Evolutionary conservation across 345 rosid genomes (phyloP), one percentile per base, ranked within the genome.

Genomic region (Schrenkiella parvula): DNA sequence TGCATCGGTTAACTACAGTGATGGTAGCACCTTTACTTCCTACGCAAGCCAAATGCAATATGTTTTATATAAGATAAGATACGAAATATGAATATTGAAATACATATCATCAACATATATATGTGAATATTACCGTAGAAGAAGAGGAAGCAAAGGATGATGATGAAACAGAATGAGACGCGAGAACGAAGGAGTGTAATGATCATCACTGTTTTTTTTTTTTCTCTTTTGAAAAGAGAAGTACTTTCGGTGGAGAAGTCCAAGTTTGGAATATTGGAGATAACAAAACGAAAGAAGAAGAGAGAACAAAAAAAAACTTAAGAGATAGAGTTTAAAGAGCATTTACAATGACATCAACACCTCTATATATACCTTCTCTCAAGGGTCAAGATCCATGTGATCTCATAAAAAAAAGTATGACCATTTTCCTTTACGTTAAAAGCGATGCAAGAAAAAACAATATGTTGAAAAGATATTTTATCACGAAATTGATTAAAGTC

Each of bases 11-110:
- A 8, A 81, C 63, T 0, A 86, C 8, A 4, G 84, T 85, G 47
- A 89, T 83, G 17, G 89, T 83, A 18, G 92, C 80, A 56, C 89
- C 87, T 32, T 75, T 68, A 22, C 61, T 75, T 19, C 83, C 91
- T 89, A 75, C 12, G 50, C 19, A 65, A 46, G 43, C 29, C 51
- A 67, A 60, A 58, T 74, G 66, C 26, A 74, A 65, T n/a, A n/a
- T 64, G 57, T 41, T 64, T 31, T 32, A 29, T 6, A 22, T 48
- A 22, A 4, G 29, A 11, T 21, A 44, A 29, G 12, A 13, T 64
- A 55, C 5, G 55, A 54, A 25, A 12, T 13, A 48, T 25, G 15
- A 56, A 32, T 32, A 21, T 32, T 56, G 1, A 57, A n/a, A n/a
- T n/a, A n/a, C n/a, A n/a, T 25, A 51, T 43, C 2, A 2, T 5